Conservation (phyloP, 1,284 basidiomycete genomes). For the Xerocomus nothofagi region DNA sequence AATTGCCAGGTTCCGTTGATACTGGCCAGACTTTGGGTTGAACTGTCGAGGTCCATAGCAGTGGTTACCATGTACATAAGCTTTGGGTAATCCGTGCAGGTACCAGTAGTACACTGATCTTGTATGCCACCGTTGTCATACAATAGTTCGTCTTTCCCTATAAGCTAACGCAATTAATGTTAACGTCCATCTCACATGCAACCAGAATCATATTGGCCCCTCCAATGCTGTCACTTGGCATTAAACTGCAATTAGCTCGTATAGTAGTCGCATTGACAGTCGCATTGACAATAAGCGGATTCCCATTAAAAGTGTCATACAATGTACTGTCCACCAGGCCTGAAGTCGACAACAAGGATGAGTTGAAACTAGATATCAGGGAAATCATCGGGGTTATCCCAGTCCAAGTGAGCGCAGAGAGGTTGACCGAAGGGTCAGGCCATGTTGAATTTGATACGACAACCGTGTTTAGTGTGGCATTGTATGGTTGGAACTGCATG, state of each 20-base stretch:
- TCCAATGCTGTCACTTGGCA: background rate
- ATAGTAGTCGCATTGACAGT: background rate
- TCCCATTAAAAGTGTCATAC: background rate
- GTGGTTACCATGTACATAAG: background rate
- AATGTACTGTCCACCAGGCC: background rate
- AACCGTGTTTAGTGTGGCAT: background rate
- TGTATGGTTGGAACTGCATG: constrained; percentile 3
- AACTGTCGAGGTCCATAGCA: background rate
- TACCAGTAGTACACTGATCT: background rate
- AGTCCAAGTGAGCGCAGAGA: background rate
- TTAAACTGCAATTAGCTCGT: background rate
- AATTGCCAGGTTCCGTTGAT: background rate
- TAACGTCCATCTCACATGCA: background rate
- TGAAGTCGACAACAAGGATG: background rate
- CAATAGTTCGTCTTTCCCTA: background rate
- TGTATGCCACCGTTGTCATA: background rate
- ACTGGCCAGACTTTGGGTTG: background rate
- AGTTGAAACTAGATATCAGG: background rate
- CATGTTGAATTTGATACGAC: constrained; percentile 2
- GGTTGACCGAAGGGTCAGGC: background rate
- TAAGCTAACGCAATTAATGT: background rate
- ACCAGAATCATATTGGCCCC: background rate
- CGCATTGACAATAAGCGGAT: background rate
- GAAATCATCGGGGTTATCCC: background rate
- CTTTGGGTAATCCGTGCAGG: background rate